Conservation (phyloP, 2,329 filamentous ascomycete species). For the Emydomyces testavorans region DNA sequence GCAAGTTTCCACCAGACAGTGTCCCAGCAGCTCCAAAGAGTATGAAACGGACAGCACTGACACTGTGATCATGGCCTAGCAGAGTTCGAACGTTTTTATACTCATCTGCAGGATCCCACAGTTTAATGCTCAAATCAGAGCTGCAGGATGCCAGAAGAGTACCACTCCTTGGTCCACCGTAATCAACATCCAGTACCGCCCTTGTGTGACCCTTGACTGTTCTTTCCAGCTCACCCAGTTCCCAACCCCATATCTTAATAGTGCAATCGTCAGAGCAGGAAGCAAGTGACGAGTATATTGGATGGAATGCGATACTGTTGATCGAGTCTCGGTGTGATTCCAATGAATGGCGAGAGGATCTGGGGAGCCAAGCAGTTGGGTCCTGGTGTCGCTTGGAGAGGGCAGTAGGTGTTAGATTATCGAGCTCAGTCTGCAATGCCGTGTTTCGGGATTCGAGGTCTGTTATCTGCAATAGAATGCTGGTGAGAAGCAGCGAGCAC, state of each 20-base stretch:
- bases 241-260: constrained; percentile 97
- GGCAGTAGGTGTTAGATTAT: constrained; percentile 68
- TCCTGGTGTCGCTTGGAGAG: constrained; percentile 72
- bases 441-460: constrained; percentile 70
- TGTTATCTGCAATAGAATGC: constrained; percentile 67
- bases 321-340: constrained; percentile 72
- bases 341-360: constrained; percentile 68
- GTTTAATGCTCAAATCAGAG: constrained; percentile 82
- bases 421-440: constrained; percentile 67
- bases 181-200: constrained; percentile 78
- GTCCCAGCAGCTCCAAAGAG: constrained; percentile 69
- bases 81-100: constrained; percentile 93
- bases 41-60: constrained; percentile 79
- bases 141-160: constrained; percentile 74
- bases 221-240: constrained; percentile 76
- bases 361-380: constrained; percentile 78
- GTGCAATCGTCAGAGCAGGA: constrained; percentile 85
- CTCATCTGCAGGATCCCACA: constrained; percentile 85
- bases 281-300: constrained; percentile 77
- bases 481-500: not conserved
- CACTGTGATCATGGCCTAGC: constrained; percentile 82
- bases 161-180: constrained; percentile 69
- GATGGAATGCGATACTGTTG: constrained; percentile 84
- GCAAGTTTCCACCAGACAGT: constrained; percentile 65
- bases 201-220: constrained; percentile 90